Conservation (phyloP, 78 protist genomes). For the Speleostelium caveatum region DNA sequence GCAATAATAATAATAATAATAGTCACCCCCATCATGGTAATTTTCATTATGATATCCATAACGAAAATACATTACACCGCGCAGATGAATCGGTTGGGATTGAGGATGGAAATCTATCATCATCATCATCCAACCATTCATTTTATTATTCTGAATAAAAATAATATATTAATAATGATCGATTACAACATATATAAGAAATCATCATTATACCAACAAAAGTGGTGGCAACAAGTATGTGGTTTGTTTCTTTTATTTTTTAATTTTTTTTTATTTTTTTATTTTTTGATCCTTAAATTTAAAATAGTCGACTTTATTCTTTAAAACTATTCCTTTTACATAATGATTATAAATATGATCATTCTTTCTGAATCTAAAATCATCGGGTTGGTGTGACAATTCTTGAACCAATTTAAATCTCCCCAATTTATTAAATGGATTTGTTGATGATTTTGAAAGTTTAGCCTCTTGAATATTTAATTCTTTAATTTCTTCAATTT, state of each 20-base stretch:
- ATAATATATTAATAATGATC: no score
- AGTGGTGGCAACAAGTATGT: no score
- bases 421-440: not conserved
- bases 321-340: slow-evolving; percentile 39
- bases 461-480: slow-evolving; percentile 35
- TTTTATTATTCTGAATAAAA: slow-evolving; percentile 26
- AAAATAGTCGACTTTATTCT: slow-evolving; percentile 48
- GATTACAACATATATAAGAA: no score
- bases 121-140: slow-evolving; percentile 5
- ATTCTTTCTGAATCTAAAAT: slow-evolving; percentile 12
- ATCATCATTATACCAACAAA: no score
- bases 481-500: slow-evolving; percentile 2
- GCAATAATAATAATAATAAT: no score
- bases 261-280: no score
- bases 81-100: no score
- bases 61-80: no score
- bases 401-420: slow-evolving; percentile 14
- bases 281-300: slow-evolving; percentile 18
- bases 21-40: no score
- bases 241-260: no score
- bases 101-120: not conserved
- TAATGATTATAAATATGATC: slow-evolving; percentile 14
- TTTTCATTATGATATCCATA: no score
- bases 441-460: not conserved
- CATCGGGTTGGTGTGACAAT: slow-evolving; percentile 21